Evolutionary conservation across 129 eudicot genomes (phyloP).

Genomic region (Apium graveolens): DNA sequence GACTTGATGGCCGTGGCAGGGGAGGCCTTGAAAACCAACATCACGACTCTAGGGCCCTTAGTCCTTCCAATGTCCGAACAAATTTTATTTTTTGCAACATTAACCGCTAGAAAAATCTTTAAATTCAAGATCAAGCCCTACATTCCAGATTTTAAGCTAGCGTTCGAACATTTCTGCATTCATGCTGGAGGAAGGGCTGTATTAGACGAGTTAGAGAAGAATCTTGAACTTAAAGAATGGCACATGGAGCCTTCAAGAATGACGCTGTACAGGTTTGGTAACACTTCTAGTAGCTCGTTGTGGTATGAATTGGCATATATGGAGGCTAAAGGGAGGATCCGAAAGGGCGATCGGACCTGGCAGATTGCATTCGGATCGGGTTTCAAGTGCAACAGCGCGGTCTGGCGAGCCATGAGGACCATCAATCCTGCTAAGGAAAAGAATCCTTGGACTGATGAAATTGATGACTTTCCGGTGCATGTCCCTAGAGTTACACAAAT

Average conservation of each 20-base stretch:
- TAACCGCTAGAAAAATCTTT: conserved; percentile 50
- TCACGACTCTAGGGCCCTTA: conserved; percentile 62
- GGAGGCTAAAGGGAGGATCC: conserved; percentile 64
- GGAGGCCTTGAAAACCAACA: conserved; percentile 61
- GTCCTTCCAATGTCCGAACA: conserved; percentile 83
- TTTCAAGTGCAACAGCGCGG: conserved; percentile 47
- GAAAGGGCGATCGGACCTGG: conserved; percentile 52
- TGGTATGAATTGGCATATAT: conserved; percentile 26
- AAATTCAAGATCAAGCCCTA: conserved; percentile 66
- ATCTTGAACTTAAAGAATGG: conserved; percentile 50
- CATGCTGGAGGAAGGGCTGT: conserved; percentile 33
- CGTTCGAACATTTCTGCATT: conserved; percentile 75
- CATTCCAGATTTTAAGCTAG: conserved; percentile 69
- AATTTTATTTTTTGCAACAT: conserved; percentile 44
- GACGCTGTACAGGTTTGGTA: conserved; percentile 22
- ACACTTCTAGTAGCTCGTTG: conserved; percentile 24
- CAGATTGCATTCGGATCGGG: conserved; percentile 56
- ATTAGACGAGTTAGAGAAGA: conserved; percentile 42
- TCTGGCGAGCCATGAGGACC: conserved; percentile 47
- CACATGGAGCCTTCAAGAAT: conserved; percentile 78
- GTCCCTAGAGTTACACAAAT: conserved; percentile 39
- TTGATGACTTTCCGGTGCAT: conserved; percentile 48
- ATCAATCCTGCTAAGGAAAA: conserved; percentile 44
- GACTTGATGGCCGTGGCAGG: conserved; percentile 73
- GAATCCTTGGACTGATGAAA: conserved; percentile 52